These are phyloP conservation scores for Penicillium sp. DNA, from an alignment of 2,329 filamentous ascomycete genomes.

Conservation along the genomic window DNA sequence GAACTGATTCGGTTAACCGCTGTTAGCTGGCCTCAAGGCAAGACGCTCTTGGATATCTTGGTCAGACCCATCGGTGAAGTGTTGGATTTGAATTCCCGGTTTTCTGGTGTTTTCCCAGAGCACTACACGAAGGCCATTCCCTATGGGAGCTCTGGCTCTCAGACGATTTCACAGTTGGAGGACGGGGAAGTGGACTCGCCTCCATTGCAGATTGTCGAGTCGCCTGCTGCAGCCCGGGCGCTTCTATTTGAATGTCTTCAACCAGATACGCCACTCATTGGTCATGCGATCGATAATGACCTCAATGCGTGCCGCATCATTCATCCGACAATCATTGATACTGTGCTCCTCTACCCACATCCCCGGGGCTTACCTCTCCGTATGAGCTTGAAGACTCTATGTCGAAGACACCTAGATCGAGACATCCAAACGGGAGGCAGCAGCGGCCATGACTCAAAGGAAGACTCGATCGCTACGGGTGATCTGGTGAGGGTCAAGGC, in stretches of 20 bases:
- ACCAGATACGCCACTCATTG: constrained; percentile 72
- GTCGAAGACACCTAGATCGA: constrained; percentile 57
- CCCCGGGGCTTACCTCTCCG: constrained; percentile 63
- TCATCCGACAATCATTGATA: constrained; percentile 78
- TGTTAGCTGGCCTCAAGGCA: constrained; percentile 72
- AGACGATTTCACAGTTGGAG: constrained; percentile 17
- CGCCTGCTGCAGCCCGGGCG: constrained; percentile 63
- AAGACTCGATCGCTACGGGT: constrained; percentile 82
- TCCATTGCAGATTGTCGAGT: constrained; percentile 62
- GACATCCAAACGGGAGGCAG: constrained; percentile 70
- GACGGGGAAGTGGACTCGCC: constrained; percentile 25
- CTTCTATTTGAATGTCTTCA: constrained; percentile 68
- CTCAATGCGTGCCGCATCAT: constrained; percentile 76
- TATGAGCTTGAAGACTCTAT: constrained; percentile 64
- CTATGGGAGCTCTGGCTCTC: constrained; percentile 34
- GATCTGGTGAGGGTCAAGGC: constrained; percentile 70
- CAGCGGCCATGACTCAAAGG: constrained; percentile 80
- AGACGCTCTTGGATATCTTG: constrained; percentile 69
- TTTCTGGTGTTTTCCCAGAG: constrained; percentile 74
- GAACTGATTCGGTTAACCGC: constrained; percentile 86
- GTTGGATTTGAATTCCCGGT: constrained; percentile 83
- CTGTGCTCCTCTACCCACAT: constrained; percentile 74
- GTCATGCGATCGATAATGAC: constrained; percentile 92
- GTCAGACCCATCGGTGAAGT: constrained; percentile 76
- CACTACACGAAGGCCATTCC: constrained; percentile 62